Base-by-base conservation (phyloP, 768 basidiomycete species). In the Mycena amicta region DNA sequence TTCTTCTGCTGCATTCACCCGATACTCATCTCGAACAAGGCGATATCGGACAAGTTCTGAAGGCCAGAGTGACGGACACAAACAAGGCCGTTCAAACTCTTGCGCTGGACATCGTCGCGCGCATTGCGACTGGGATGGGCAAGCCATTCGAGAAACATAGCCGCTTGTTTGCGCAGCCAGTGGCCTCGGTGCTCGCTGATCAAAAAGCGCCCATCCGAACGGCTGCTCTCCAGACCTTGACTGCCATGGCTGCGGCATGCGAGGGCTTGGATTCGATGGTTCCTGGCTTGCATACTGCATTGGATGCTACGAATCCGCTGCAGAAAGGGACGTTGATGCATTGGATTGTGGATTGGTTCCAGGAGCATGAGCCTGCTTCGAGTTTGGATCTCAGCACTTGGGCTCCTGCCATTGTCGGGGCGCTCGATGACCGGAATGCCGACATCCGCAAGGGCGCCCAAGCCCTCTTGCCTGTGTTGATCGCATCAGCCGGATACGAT, bases 361-460 rank as follows among this genome's bases (percentile, higher is more conserved):
- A 86, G 63, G 84, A 83, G 30, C 82, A 87, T 45, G 80, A 83
- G 23, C 75, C 84, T 2, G 58, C 80, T 3, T 60, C 83, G 2
- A 67, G 78, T 8, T 70, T 89, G 18, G 96, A 98, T 68, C 75
- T 98, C 16, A 81, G 81, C 40, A 74, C 80, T 31, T 88, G 94
- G 82, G 83, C 82, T 6, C 68, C 80, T 6, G 78, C 85, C 1
- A 72, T 92, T 26, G 82, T 99, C 18, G 71, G 81, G 2, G 94
- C 85, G 60, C 81, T 99, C 30, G 97, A 99, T 68, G 97, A 99
- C 71, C 86, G 94, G 28, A 96, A 77, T 67, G 82, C 82, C 12
- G 97, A 99, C 69, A 92, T 98, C 22, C 86, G 97, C 56, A 98
- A 98, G 73, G 88, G 86, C 15, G 93, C 95, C 4, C 90, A 92